Evolutionary conservation across 768 basidiomycete genomes (phyloP), one percentile per base, ranked within the genome.

Genomic region (Hericium coralloides): DNA sequence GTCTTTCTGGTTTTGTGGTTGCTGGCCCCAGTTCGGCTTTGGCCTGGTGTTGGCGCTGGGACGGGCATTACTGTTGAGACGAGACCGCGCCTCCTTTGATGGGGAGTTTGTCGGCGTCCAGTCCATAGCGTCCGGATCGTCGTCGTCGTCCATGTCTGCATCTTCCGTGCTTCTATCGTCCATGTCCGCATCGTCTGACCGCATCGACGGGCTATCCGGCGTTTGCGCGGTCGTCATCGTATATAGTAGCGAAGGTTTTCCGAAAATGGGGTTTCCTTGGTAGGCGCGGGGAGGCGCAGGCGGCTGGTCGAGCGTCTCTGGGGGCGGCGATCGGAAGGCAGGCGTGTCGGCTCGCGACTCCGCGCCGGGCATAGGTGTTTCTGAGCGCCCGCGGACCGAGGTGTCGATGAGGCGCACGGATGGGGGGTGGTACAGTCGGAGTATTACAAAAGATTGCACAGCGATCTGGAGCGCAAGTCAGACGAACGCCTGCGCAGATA

Each of bases 371-470:
- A 53, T 59, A 9, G 82, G 78, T 8, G 80, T 82, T 15, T 70
- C 67, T 39, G 77, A 75, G 52, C 66, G 62, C 18, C 69, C 50
- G 63, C 70, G 58, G 79, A 77, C 12, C 73, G 65, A 50, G 76
- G 81, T 78, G 64, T 86, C 79, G 48, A 89, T 76, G 23, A 92
- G 79, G 47, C 85, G 84, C 52, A 92, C 82, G 2, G 80, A 65
- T 10, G 89, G 87, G 1, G 89, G 86, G 17, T 79, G 82, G 57
- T 85, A 84, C 6, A 90, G 67, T 38, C 78, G 81, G 37, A 92
- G 73, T 15, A 80, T 73, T 51, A 76, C 71, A 57, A 74, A 78
- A 3, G 85, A 88, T 36, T 72, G 65, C 12, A 73, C 61, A 55
- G 79, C 70, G 47, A 79, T 72, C 89, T 90, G 59, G 31, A 9